Evolutionary conservation across 305 asterid species (phyloP), one percentile per base, ranked within the genome.

Genomic region (Caryopteris hybrid): DNA sequence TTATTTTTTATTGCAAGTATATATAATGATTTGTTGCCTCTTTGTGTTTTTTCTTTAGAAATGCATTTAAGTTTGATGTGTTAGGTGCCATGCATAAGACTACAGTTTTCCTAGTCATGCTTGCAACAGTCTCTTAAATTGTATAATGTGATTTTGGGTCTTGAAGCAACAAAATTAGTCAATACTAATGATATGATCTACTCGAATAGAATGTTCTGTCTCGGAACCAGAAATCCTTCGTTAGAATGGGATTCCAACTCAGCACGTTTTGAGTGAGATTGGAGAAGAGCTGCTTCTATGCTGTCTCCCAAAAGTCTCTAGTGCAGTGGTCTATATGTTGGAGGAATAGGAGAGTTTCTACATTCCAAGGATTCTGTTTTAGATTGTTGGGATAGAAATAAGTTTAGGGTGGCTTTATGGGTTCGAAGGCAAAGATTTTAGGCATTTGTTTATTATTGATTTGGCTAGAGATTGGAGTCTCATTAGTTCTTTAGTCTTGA

Each of bases 21-120:
- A 29, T 53, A 47, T 70, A 29, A 8, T 13, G 25, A 57, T 62
- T n/a, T n/a, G 48, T 56, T 51, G 68, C 52, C 42, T 55, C 33
- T 47, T 54, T 48, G 43, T 46, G 8, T 65, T 69, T 60, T 16
- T 17, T 31, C 25, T 34, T n/a, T 23, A 33, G 39, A 45, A 39
- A 38, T 38, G 57, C 18, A 29, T 60, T 31, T 17, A 39, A 5
- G 58, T 50, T 13, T 68, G 46, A 41, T 56, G n/a, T 67, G 68
- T 34, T 58, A 23, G 36, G 38, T 53, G 25, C 22, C 61, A 12
- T 6, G 41, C 25, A 39, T 27, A n/a, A 27, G 61, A 6, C 27
- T 27, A 25, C 6, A 31, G 36, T 31, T 31, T 31, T 64, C 18
- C 61, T 39, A 46, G 33, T 23, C 64, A 36, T 59, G 69, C 61